These are phyloP conservation scores for Rhododendron griersonianum DNA, from an alignment of 148 eudicot species.

Conservation along the genomic window DNA sequence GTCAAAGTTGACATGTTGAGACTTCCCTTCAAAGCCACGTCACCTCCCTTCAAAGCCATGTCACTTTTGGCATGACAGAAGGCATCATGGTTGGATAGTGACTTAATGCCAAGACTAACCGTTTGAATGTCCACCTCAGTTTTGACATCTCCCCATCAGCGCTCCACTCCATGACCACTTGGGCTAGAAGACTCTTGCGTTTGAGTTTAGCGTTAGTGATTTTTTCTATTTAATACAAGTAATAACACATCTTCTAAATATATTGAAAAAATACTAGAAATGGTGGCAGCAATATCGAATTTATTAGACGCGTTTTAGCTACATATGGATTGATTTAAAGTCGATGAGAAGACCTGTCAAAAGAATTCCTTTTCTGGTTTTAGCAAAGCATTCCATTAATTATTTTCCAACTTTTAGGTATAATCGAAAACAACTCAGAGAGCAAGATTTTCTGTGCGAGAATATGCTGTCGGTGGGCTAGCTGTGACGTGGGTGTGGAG, in stretches of 20 bases:
- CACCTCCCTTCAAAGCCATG: too few relatives aligned
- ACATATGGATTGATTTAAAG: not conserved
- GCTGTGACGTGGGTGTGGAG: not conserved
- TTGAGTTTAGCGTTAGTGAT: too few relatives aligned
- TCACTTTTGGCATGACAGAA: too few relatives aligned
- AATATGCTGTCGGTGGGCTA: not conserved
- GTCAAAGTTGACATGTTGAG: too few relatives aligned
- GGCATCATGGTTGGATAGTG: too few relatives aligned
- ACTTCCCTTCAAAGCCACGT: too few relatives aligned
- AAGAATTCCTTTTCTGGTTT: not conserved
- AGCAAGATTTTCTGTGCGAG: not conserved
- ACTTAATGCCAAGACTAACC: too few relatives aligned
- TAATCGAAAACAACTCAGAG: too few relatives aligned
- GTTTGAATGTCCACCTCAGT: too few relatives aligned
- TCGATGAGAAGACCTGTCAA: not conserved
- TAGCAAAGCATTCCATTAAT: not conserved
- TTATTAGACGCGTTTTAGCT: not conserved
- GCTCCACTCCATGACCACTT: too few relatives aligned
- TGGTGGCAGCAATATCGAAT: not conserved
- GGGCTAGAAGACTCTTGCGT: too few relatives aligned
- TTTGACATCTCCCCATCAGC: too few relatives aligned
- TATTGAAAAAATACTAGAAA: not conserved
- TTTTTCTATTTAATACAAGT: not conserved
- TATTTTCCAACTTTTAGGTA: not conserved
- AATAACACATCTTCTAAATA: not conserved